A percentile compares a stretch with the other conserved stretches of the same genome.
Conservation (phyloP, 768 basidiomycete genomes). For the Podaxis pistillaris region DNA sequence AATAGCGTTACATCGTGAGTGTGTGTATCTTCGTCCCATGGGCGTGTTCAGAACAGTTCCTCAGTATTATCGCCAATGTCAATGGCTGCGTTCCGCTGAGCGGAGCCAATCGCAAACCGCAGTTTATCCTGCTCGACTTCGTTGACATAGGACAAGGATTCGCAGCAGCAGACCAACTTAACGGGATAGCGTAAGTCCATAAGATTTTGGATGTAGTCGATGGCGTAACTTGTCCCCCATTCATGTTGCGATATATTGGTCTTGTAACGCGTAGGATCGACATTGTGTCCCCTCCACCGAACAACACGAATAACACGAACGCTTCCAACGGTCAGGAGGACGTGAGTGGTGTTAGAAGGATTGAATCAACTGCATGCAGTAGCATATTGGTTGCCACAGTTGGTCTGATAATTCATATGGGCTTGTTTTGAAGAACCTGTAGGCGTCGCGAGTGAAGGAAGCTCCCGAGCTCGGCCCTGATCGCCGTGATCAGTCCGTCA, state of each 20-base stretch:
- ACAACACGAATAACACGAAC: not conserved
- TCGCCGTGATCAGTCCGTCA: not conserved
- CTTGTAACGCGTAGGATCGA: not conserved
- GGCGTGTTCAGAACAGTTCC: not conserved
- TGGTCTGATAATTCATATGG: not conserved
- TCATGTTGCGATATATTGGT: not conserved
- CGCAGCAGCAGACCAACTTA: constrained; percentile 41
- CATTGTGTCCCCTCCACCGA: not conserved
- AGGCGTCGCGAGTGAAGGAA: not conserved
- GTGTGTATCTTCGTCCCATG: not conserved
- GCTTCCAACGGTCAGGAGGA: constrained; percentile 1
- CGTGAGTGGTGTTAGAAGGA: not conserved
- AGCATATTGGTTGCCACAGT: not conserved
- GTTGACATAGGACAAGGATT: constrained; percentile 47
- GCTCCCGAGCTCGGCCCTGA: not conserved
- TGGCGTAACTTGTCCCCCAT: not conserved
- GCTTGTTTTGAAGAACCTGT: not conserved
- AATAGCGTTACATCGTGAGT: constrained; percentile 39
- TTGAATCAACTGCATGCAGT: no score
- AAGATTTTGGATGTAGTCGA: not conserved
- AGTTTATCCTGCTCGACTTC: constrained; percentile 54
- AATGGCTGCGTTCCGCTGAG: constrained; percentile 40
- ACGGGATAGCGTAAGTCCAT: constrained; percentile 38
- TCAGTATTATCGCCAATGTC: constrained; percentile 39
- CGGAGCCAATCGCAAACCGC: constrained; percentile 43